Base-by-base conservation (phyloP, 179 eudicot species). In the Gypsophila paniculata region DNA sequence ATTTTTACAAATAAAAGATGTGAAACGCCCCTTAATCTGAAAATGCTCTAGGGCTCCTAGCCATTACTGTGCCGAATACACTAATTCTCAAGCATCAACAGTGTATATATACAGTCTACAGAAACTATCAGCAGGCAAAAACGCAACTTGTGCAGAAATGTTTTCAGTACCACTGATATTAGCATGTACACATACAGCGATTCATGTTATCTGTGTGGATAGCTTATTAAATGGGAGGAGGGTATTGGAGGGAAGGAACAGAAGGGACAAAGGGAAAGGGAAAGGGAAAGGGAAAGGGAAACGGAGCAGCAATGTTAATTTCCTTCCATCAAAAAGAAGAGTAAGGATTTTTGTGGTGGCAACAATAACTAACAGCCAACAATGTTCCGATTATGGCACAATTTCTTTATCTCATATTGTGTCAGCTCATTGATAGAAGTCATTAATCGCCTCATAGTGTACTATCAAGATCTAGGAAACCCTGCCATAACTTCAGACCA, bases 361-460 rank as follows among this genome's bases (percentile, higher is more conserved):
- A 54, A n/a, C 62, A 60, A 13, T 26, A 60, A 25, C 63, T 29
- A 59, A 23, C 5, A 25, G n/a, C 63, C 63, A 59, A 59, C 63
- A 21, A 23, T 25, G 15, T 59, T 10, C 36, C 25, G 7, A 0
- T 26, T 13, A 25, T 23, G 63, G 25, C 63, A n/a, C n/a, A n/a
- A n/a, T n/a, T n/a, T n/a, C n/a, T n/a, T n/a, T n/a, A n/a, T n/a
- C n/a, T n/a, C n/a, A n/a, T n/a, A n/a, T n/a, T n/a, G n/a, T n/a
- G n/a, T n/a, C n/a, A n/a, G n/a, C n/a, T n/a, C n/a, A n/a, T n/a
- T n/a, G n/a, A n/a, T n/a, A n/a, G n/a, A n/a, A n/a, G n/a, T n/a
- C n/a, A n/a, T n/a, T n/a, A n/a, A n/a, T n/a, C n/a, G n/a, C n/a
- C 42, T 3, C 3, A 36, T 7, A 54, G 17, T 9, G 18, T n/a